Evolutionary conservation across 202 grass and related monocot species (phyloP), one percentile per base, ranked within the genome.

Genomic region (Panicum hallii): DNA sequence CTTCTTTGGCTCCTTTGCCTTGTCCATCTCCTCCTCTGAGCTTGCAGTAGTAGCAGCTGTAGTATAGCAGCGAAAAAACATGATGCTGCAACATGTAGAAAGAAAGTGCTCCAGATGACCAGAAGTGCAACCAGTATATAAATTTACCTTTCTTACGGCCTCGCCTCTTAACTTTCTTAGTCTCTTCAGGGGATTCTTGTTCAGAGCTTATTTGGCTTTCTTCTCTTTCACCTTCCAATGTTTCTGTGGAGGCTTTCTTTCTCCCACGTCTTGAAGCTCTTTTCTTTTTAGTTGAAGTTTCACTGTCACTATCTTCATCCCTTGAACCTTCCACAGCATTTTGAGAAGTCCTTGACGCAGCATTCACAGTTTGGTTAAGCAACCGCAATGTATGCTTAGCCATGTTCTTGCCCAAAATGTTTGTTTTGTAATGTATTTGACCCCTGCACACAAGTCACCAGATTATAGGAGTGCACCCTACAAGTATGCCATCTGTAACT

Each of bases 101-200:
- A 58, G 48, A 72, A 52, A 6, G 49, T 53, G 32, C 34, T 80
- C 2, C 19, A 74, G 12, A 57, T 55, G 54, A 57, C 20, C 20
- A 57, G 20, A 79, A 7, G 52, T 76, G 38, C 16, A 81, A 69
- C 11, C 22, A 73, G 82, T 23, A 32, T 75, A 28, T 26, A 50
- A 0, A 9, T 34, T 67, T 89, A 91, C 89, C 89, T 92, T 94
- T 94, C 79, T 90, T 94, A 7, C 85, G 78, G 38, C 50, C 78
- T 88, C 84, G 85, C 82, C 72, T 89, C 79, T 89, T 84, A 15
- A 87, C 71, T 55, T 32, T 62, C 48, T 87, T 89, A 34, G 74
- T 46, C 40, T 86, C 83, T 80, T 87, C 71, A 77, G 80, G 16
- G 54, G 83, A 65, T 67, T 14, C 80, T 75, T 46, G 58, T 78